These are phyloP conservation scores for Moesziomyces globuligerus DNA, from an alignment of 1,284 basidiomycete genomes.

Conservation along the genomic window DNA sequence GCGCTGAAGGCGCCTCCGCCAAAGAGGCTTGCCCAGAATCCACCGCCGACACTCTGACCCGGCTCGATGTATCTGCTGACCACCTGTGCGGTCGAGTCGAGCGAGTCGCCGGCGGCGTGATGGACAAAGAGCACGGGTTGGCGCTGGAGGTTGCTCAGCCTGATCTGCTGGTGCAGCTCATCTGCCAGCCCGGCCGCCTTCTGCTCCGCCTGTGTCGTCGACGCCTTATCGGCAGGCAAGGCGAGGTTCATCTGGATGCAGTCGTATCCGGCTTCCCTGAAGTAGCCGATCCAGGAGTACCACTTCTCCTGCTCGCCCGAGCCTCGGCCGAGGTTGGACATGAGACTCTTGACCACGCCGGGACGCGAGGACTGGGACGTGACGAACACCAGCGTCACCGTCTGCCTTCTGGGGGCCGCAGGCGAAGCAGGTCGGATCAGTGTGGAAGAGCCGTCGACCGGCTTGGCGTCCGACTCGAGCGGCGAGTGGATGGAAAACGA, in stretches of 20 bases:
- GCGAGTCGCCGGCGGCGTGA: conserved; percentile 6
- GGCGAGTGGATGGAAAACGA: conserved; percentile 28
- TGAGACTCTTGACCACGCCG: conserved; percentile 27
- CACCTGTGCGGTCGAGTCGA: conserved; percentile 4
- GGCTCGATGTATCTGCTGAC: conserved; percentile 41
- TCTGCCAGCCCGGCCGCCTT: conserved; percentile 11
- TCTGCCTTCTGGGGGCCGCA: conserved; percentile 32
- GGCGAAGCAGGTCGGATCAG: conserved; percentile 34
- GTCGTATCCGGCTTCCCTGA: conserved; percentile 46
- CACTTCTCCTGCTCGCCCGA: conserved; percentile 23
- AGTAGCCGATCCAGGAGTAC: conserved; percentile 49
- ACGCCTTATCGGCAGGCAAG: conserved; percentile 1
- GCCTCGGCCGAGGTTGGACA: conserved; percentile 19
- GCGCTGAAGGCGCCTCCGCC: conserved; percentile 24
- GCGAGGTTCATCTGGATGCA: conserved; percentile 47
- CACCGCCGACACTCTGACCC: neutral
- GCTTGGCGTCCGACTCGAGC: conserved; percentile 8
- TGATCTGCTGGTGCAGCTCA: conserved; percentile 40
- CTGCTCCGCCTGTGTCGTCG: neutral
- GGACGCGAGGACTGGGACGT: conserved; percentile 10
- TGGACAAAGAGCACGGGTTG: conserved; percentile 48
- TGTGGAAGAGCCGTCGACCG: conserved; percentile 18
- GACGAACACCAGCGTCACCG: conserved; percentile 34
- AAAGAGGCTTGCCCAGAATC: conserved; percentile 28
- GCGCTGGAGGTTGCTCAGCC: conserved; percentile 38